Percentiles rank a stretch among this genome's conserved stretches.
These are phyloP conservation scores for Penicillium maclennaniae DNA, from an alignment of 495 filamentous ascomycete genomes.

Conservation along the genomic window DNA sequence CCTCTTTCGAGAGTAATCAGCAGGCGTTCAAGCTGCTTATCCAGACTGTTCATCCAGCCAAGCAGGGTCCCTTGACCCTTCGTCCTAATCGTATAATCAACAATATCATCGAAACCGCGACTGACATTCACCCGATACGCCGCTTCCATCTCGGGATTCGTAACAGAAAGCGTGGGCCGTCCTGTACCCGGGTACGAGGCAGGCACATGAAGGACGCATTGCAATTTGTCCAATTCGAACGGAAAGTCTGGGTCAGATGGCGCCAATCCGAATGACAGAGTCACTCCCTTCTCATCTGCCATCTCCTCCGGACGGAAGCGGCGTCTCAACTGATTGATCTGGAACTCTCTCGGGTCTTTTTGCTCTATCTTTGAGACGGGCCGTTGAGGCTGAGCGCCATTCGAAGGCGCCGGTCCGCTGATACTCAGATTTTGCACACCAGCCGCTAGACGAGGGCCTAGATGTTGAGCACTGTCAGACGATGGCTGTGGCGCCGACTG, in stretches of 20 bases:
- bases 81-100: slow-evolving; percentile 43
- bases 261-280: slow-evolving; percentile 58
- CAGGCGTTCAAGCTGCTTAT: slow-evolving; percentile 69
- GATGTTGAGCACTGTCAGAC: slow-evolving; percentile 1
- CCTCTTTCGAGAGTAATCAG: slow-evolving; percentile 67
- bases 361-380: slow-evolving; percentile 63
- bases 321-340: slow-evolving; percentile 69
- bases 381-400: slow-evolving; percentile 43
- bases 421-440: slow-evolving; percentile 13
- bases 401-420: slow-evolving; percentile 5
- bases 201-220: slow-evolving; percentile 71
- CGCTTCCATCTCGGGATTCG: slow-evolving; percentile 73
- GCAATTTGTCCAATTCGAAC: slow-evolving; percentile 68
- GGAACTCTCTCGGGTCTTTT: slow-evolving; percentile 69
- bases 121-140: slow-evolving; percentile 81
- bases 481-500: slow-evolving; percentile 3
- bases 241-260: slow-evolving; percentile 91
- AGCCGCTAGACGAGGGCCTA: slow-evolving; percentile 4
- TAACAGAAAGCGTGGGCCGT: slow-evolving; percentile 58
- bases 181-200: slow-evolving; percentile 50
- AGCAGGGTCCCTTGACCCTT: slow-evolving; percentile 59
- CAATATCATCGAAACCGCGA: slow-evolving; percentile 68
- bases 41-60: slow-evolving; percentile 64
- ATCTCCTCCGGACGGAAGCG: slow-evolving; percentile 64
- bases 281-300: slow-evolving; percentile 48